Conservation (phyloP, 2,329 filamentous ascomycete genomes). For the Aspergillus caelatus region DNA sequence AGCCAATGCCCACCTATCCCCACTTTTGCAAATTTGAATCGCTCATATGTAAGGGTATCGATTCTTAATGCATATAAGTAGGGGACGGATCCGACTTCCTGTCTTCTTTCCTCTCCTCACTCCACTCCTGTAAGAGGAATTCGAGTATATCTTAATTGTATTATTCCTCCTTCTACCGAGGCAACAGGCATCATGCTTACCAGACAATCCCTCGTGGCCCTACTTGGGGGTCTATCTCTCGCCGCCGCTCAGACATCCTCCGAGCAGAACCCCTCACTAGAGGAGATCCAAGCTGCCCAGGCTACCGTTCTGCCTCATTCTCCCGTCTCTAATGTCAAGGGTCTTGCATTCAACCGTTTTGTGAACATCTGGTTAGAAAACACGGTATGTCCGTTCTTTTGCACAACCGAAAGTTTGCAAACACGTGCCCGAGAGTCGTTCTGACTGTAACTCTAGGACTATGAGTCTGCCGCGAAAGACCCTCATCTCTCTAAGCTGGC, state of each 20-base stretch:
- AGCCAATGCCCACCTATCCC: background rate
- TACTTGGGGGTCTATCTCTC: constrained; percentile 26
- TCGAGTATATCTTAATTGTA: background rate
- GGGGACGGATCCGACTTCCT: background rate
- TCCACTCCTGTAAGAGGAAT: background rate
- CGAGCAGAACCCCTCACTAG: constrained; percentile 26
- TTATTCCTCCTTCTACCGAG: background rate
- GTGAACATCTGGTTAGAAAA: constrained; percentile 79
- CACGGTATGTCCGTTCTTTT: constrained; percentile 51
- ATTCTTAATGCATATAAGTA: background rate
- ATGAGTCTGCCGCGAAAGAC: constrained; percentile 65
- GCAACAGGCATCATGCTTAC: constrained; percentile 19
- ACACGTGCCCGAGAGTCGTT: too few relatives aligned
- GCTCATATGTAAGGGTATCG: background rate
- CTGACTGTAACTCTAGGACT: constrained; percentile 48
- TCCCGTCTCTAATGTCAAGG: constrained; percentile 66
- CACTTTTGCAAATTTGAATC: background rate
- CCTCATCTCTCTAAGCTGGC: constrained; percentile 37
- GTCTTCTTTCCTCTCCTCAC: background rate
- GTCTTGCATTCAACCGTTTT: constrained; percentile 72
- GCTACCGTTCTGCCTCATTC: constrained; percentile 64
- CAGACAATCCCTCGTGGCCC: constrained; percentile 22
- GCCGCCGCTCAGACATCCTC: constrained; percentile 27
- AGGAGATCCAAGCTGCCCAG: constrained; percentile 32
- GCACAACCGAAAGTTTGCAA: too few relatives aligned